A percentile compares a stretch with the other conserved stretches of the same genome.
Evolutionary conservation across 441 rosid species (phyloP).

Genomic region (Pelargonium fulgidum): DNA sequence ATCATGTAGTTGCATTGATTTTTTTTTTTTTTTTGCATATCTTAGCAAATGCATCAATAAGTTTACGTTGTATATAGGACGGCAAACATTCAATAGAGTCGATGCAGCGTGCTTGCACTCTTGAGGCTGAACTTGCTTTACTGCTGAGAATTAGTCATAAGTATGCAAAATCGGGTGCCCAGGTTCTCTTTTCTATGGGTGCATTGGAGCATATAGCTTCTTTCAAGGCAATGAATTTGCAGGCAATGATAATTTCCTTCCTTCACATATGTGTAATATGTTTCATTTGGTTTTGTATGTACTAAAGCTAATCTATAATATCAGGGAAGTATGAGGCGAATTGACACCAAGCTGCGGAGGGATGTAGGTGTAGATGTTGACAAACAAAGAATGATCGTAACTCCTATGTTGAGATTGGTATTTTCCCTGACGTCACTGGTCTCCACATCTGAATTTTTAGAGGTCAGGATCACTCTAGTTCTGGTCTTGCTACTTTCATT

Average conservation of each 20-base stretch:
- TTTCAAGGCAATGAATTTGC: constrained; percentile 57
- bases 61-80: constrained; percentile 35
- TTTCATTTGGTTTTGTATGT: constrained; percentile 20
- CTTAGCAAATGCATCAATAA: neutral
- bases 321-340: constrained; percentile 70
- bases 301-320: constrained; percentile 25
- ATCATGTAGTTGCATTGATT: constrained; percentile 3
- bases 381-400: constrained; percentile 62
- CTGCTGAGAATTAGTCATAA: constrained; percentile 84
- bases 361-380: constrained; percentile 51
- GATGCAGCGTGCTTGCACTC: constrained; percentile 75
- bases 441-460: constrained; percentile 72
- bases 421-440: constrained; percentile 80
- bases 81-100: constrained; percentile 66
- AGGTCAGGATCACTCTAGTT: constrained; percentile 42
- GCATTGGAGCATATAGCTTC: constrained; percentile 80
- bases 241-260: constrained; percentile 37
- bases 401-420: constrained; percentile 69
- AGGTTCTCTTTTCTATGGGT: constrained; percentile 88
- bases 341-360: constrained; percentile 53
- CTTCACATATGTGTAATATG: constrained; percentile 5
- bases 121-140: constrained; percentile 82
- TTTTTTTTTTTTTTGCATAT: neutral
- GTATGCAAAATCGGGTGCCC: constrained; percentile 90
- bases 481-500: neutral